Conservation (phyloP, 129 eudicot species). For the Silybum marianum region DNA sequence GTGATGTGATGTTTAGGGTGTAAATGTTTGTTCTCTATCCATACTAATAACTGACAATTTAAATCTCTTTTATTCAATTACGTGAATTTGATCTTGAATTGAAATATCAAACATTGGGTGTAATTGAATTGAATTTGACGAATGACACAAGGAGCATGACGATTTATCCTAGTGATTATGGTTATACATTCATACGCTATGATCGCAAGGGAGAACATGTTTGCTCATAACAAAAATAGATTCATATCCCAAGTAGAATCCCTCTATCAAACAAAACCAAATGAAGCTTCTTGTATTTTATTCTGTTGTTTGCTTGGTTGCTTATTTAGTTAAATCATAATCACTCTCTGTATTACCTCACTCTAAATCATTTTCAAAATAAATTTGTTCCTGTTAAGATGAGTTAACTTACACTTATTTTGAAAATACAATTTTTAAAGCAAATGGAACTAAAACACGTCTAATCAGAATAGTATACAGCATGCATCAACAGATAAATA, state of each 20-base stretch:
- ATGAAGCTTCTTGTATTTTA: background rate
- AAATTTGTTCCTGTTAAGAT: background rate
- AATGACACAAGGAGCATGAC: background rate
- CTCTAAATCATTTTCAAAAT: conserved; percentile 3
- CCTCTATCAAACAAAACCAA: background rate
- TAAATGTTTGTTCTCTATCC: background rate
- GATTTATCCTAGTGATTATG: background rate
- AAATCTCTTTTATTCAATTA: background rate
- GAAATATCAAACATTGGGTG: background rate
- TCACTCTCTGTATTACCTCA: background rate
- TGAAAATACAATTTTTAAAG: background rate
- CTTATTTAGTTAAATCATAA: background rate
- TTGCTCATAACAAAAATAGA: background rate
- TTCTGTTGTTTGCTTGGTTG: background rate
- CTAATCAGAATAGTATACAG: background rate
- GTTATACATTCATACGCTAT: background rate
- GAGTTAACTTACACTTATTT: background rate
- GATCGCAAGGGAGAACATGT: background rate
- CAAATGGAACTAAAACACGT: background rate
- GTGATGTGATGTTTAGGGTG: background rate
- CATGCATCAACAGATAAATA: background rate
- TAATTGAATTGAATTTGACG: background rate
- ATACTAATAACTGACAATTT: background rate
- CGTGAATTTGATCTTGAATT: background rate
- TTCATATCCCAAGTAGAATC: background rate